These are phyloP conservation scores for Erodium texanum DNA, from an alignment of 441 rosid genomes.

Conservation along the genomic window DNA sequence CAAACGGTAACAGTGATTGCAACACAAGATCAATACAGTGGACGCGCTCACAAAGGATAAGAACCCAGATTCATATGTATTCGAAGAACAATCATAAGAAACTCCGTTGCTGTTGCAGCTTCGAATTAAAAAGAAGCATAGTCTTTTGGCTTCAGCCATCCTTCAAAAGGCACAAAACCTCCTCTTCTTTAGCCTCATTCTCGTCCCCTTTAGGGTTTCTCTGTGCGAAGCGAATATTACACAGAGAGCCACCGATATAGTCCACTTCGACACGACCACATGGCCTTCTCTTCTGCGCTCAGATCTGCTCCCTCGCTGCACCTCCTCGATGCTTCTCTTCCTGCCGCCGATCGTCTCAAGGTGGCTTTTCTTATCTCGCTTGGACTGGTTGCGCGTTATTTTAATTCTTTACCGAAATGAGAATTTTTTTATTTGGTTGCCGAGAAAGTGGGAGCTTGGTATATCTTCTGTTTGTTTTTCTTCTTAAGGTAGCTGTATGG, in stretches of 20 bases:
- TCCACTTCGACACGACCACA: not conserved
- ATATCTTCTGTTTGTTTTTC: not conserved
- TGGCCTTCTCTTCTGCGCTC: constrained; percentile 1
- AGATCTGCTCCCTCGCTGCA: not conserved
- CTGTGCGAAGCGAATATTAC: not conserved
- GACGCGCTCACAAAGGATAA: not conserved
- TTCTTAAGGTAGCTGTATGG: not conserved
- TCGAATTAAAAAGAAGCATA: not conserved
- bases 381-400: not conserved
- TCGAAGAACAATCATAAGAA: not conserved
- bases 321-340: not conserved
- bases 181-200: not conserved
- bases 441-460: not conserved
- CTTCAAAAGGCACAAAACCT: not conserved
- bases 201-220: not conserved
- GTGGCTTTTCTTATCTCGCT: not conserved
- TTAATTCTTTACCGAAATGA: not conserved
- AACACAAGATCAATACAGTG: not conserved
- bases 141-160: not conserved
- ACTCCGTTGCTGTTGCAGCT: not conserved
- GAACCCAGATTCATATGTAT: not conserved
- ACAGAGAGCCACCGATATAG: not conserved
- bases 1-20: no score
- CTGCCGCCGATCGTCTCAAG: constrained; percentile 2
- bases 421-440: not conserved